Evolutionary conservation across 2,329 filamentous ascomycete species (phyloP).

Genomic region (Beauveria varroae): DNA sequence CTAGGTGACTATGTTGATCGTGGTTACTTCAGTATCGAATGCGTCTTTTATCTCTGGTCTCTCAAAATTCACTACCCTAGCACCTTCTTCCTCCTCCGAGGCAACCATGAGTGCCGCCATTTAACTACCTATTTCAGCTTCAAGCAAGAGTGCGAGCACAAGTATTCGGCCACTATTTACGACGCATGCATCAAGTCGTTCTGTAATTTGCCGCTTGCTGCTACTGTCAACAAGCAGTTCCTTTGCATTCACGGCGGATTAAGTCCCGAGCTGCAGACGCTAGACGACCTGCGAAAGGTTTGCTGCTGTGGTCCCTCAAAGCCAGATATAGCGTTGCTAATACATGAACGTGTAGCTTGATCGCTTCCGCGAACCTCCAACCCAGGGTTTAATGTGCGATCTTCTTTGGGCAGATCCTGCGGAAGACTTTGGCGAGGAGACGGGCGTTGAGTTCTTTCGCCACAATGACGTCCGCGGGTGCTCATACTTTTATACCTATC

Average conservation of each 20-base stretch:
- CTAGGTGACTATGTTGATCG: slow-evolving; percentile 96
- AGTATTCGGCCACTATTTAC: slow-evolving; percentile 93
- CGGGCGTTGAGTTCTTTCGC: slow-evolving; percentile 92
- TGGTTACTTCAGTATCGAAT: slow-evolving; percentile 99
- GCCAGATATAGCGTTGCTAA: neutral
- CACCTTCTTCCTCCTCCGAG: slow-evolving; percentile 90
- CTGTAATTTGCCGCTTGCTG: slow-evolving; percentile 84
- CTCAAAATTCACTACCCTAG: slow-evolving; percentile 99
- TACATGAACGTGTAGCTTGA: slow-evolving; percentile 62
- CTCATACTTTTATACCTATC: slow-evolving; percentile 99
- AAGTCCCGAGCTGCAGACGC: slow-evolving; percentile 89
- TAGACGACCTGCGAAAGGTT: slow-evolving; percentile 87
- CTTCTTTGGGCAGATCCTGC: slow-evolving; percentile 98
- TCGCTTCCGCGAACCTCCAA: slow-evolving; percentile 93
- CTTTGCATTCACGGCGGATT: slow-evolving; percentile 95
- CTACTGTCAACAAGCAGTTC: slow-evolving; percentile 99
- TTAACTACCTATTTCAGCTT: slow-evolving; percentile 99
- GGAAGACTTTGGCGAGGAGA: slow-evolving; percentile 97
- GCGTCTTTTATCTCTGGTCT: slow-evolving; percentile 94
- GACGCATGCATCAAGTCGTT: slow-evolving; percentile 98
- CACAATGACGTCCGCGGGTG: slow-evolving; percentile 98
- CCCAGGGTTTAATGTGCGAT: slow-evolving; percentile 97
- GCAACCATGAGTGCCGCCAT: slow-evolving; percentile 97
- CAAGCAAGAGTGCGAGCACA: slow-evolving; percentile 99
- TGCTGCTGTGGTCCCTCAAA: slow-evolving; percentile 22